phyloP scores from a whole-genome alignment of 2,329 filamentous ascomycete genomes.

The Beauveria medogensis region DNA sequence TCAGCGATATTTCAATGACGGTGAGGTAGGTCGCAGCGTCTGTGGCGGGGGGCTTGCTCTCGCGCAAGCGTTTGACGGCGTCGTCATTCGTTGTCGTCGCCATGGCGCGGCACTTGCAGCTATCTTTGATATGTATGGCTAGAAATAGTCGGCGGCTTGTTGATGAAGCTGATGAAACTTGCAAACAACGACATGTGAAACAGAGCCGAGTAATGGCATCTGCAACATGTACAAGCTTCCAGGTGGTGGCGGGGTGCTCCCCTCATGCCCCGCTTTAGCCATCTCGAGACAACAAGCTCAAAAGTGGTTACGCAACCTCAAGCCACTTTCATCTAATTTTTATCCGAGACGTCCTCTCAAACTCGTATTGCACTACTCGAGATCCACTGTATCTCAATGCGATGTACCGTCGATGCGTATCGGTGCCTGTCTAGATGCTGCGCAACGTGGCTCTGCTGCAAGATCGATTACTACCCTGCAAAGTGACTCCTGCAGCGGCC shows the following conservation, averaged over 20 bases:
- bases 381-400: not conserved
- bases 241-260: not conserved
- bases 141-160: not conserved
- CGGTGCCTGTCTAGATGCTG: not conserved
- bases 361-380: not conserved
- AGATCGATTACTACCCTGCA: not conserved
- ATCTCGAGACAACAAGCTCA: not conserved
- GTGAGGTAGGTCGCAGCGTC: conserved; percentile 73
- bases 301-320: conserved; percentile 4
- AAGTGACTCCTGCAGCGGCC: not conserved
- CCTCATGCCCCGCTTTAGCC: conserved; percentile 5
- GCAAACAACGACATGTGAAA: not conserved
- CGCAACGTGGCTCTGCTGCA: not conserved
- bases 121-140: not conserved
- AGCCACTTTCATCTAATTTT: not conserved
- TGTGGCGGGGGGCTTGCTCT: conserved; percentile 42
- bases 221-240: not conserved
- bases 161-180: not conserved
- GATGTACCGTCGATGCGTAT: not conserved
- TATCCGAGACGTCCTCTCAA: not conserved
- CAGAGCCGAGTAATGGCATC: not conserved
- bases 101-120: conserved; percentile 16
- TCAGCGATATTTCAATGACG: conserved; percentile 66
- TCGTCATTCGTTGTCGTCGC: conserved; percentile 29
- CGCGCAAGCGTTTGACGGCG: conserved; percentile 37